A percentile compares a stretch with the other conserved stretches of the same genome.
Evolutionary conservation across 257 asterid genomes (phyloP).

Genomic region (Galeopsis tetrahit): DNA sequence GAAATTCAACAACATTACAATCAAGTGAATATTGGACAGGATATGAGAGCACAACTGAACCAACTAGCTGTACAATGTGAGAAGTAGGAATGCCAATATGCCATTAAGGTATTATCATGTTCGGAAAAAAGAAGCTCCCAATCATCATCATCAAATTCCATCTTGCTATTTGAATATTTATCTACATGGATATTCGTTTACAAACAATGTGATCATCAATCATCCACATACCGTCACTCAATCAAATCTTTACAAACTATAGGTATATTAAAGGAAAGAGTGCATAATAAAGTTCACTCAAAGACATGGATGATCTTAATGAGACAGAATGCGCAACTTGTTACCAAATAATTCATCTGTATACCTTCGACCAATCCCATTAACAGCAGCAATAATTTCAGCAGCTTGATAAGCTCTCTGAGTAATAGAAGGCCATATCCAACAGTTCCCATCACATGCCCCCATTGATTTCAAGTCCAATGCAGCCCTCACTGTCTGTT

Average conservation of each 20-base stretch:
- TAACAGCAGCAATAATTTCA: constrained; percentile 87
- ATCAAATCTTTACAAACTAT: background rate
- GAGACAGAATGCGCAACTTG: background rate
- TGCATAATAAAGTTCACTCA: background rate
- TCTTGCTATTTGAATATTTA: background rate
- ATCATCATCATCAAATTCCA: background rate
- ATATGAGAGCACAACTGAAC: background rate
- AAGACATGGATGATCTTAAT: constrained; percentile 9
- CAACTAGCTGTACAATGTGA: constrained; percentile 4
- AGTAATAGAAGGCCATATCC: constrained; percentile 99
- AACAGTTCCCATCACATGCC: constrained; percentile 83
- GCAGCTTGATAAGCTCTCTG: constrained; percentile 98
- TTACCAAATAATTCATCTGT: background rate
- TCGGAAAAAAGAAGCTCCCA: background rate
- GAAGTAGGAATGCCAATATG: background rate
- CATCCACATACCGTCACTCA: constrained; percentile 1
- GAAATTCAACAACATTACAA: too few relatives aligned
- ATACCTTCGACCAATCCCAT: constrained; percentile 75
- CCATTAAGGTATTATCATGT: background rate
- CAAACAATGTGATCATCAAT: background rate
- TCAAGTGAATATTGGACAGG: too few relatives aligned
- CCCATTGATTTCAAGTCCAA: constrained; percentile 67
- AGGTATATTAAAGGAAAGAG: background rate
- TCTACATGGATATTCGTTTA: background rate
- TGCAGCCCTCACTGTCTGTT: constrained; percentile 78